Evolutionary conservation across 116 monocot genomes (phyloP), one percentile per base, ranked within the genome.

Genomic region (Zostera marina): DNA sequence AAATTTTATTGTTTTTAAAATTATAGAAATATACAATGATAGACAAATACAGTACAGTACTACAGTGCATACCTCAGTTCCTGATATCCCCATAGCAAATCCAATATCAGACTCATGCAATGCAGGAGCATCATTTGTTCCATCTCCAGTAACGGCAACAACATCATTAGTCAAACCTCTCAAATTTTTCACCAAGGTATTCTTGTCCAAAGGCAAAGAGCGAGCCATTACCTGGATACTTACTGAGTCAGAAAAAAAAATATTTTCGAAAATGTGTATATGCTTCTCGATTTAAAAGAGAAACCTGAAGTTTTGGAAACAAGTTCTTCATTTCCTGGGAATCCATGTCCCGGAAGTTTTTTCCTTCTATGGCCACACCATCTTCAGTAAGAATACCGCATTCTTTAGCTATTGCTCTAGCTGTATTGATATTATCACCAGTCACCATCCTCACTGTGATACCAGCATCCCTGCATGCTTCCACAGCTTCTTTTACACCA

Each of bases 361-460:
- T 65, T 7, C 82, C 82, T 64, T 82, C 77, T 25, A 82, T 58
- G 1, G 77, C 68, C 8, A 63, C 9, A 0, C 44, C 70, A 17
- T 67, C 65, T 11, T 9, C 22, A 7, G 11, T 47, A 11, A 77
- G 43, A 11, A 82, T 82, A 4, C 82, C 82, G 22, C 70, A 74
- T 42, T 82, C 82, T 10, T 62, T 21, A 0, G 82, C 82, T 8
- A 82, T 82, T 61, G 82, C 82, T 58, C 65, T 68, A 0, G 82
- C 82, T 8, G 82, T 82, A 62, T 62, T 66, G 26, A 82, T 11
- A 42, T 82, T 82, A 55, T 82, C 82, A 6, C 82, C 82, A 0
- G 82, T 82, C 12, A 82, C 61, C 82, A 82, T 82, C 63, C 52
- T 52, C 10, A 85, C 91, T 70, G 73, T 79, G 26, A 91, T 79